Conservation (phyloP, 169 alveolate species). For the Plasmodium gallinaceum region DNA sequence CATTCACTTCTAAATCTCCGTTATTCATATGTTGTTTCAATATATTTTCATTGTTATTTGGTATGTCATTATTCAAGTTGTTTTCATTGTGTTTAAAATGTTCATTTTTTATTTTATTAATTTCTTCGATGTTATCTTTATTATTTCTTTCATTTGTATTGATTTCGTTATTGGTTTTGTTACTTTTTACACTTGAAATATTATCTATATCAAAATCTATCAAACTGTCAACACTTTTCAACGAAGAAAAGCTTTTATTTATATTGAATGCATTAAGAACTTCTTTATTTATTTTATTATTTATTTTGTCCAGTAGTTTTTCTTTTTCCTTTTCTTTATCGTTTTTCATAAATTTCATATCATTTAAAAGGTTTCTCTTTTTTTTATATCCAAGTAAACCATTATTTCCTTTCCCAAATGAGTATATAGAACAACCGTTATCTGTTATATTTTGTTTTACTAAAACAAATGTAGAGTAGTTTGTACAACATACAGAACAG, state of each 20-base stretch:
- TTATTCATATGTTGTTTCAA: too few relatives aligned
- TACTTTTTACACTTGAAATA: constrained; percentile 20
- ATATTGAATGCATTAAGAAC: constrained; percentile 37
- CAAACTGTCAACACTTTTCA: constrained; percentile 3
- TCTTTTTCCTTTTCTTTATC: constrained; percentile 9
- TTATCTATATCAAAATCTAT: constrained; percentile 16
- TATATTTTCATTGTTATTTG: neutral
- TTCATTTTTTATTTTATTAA: too few relatives aligned
- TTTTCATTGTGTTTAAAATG: neutral
- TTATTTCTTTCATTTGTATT: neutral
- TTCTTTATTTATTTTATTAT: constrained; percentile 6
- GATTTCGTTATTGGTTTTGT: neutral
- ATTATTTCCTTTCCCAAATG: constrained; percentile 87
- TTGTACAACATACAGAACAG: constrained; percentile 79
- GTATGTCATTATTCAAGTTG: neutral
- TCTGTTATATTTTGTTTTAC: constrained; percentile 71
- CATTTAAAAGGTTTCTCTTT: constrained; percentile 24
- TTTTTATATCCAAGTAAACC: constrained; percentile 86
- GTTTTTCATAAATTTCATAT: neutral
- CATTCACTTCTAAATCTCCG: constrained; percentile 1
- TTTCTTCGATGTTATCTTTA: neutral
- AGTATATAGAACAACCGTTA: constrained; percentile 82
- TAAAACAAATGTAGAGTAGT: constrained; percentile 82
- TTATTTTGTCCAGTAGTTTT: neutral
- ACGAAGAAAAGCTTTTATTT: neutral